Evolutionary conservation across 805 yeast species (phyloP), one percentile per base, ranked within the genome.

Genomic region (Nakazawaea laoshanensis): DNA sequence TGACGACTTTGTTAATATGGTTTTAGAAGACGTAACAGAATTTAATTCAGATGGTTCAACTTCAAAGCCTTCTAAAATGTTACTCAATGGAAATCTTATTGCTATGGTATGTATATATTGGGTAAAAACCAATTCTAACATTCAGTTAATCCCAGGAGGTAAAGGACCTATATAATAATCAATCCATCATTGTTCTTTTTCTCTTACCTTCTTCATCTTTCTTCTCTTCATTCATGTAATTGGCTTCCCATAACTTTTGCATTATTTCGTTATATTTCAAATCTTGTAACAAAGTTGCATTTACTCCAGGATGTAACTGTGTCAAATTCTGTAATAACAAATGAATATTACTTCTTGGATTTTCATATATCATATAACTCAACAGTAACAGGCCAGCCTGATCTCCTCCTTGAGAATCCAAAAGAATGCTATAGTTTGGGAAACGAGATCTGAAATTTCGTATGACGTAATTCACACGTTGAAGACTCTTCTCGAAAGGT

Each of bases 1-100:
- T 55, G 98, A 92, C 53, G 97, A 92, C 56, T 89, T 80, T 47
- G 96, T 92, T 39, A 92, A 85, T 51, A 76, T 88, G 56, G 94
- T 92, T 8, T 65, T 92, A 33, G 83, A 82, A 45, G 78, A 88
- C 46, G 96, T 81, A 23, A 67, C 68, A 7, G 95, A 84, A 46
- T 61, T 55, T 29, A 71, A 65, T 33, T 59, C 54, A 26, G 65
- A 64, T 22, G 68, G 67, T 4, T 49, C 53, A 36, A 57, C 63
- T 26, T 65, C 60, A 21, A 65, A 62, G 14, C 65, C 72, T 17
- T 67, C 77, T 37, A 71, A 66, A 46, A 75, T 82, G 70, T 61
- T 82, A 27, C 61, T 82, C 44, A 80, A 79, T 52, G 87, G 88
- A 7, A 75, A 78, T 39, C 76, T 71, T 42, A 70, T 82, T 30